These are phyloP conservation scores for Myxozyma lipomycoides DNA, from an alignment of 805 yeast species.

Conservation along the genomic window DNA sequence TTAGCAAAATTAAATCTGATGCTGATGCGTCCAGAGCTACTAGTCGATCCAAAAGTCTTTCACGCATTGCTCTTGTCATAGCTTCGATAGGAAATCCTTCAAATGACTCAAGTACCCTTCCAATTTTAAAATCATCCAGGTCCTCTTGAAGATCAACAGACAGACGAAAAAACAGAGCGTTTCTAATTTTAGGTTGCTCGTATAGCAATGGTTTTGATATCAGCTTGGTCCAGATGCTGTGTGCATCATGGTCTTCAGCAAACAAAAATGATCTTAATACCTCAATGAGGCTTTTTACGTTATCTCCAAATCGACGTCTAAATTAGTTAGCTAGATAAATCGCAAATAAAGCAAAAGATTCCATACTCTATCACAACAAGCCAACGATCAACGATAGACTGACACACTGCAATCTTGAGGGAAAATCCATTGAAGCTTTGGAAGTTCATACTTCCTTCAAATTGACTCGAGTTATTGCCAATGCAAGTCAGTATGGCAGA, in stretches of 20 bases:
- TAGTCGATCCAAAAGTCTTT: conserved; percentile 10
- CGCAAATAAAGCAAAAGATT: background rate
- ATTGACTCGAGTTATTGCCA: no score
- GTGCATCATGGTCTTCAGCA: background rate
- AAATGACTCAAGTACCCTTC: conserved; percentile 2
- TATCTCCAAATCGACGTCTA: conserved; percentile 10
- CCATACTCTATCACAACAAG: conserved; percentile 10
- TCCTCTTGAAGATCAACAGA: background rate
- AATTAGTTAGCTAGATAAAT: background rate
- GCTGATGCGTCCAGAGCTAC: conserved; percentile 5
- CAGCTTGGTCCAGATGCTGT: conserved; percentile 1
- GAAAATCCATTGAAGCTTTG: no score
- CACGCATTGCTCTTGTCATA: conserved; percentile 8
- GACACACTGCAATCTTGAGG: conserved; percentile 6
- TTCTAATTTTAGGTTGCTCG: conserved; percentile 14
- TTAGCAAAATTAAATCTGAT: background rate
- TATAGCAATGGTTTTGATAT: conserved; percentile 1
- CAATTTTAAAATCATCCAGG: no score
- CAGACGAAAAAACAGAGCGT: no score
- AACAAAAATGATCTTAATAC: conserved; percentile 2
- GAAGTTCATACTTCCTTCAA: no score
- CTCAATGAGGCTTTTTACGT: conserved; percentile 1
- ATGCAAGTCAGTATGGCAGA: no score
- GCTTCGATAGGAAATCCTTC: conserved; percentile 9
- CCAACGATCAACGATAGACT: conserved; percentile 12